Evolutionary conservation across 352 stramenopile species (phyloP).

Genomic region (Globisporangium spinosum): DNA sequence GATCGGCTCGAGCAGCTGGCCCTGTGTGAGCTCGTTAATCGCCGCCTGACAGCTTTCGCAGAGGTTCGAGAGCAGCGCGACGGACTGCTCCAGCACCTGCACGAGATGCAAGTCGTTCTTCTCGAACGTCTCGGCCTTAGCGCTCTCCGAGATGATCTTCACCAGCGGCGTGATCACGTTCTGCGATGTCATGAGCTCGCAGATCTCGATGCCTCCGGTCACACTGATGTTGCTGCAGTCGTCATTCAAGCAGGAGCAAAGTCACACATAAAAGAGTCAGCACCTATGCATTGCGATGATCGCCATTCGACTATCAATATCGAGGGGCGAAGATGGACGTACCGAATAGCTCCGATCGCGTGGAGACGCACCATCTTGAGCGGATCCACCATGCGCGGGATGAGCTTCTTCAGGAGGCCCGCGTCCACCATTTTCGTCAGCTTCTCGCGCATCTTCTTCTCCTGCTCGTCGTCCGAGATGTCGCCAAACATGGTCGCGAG

Average conservation of each 20-base stretch:
- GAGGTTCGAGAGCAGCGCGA: slow-evolving; percentile 75
- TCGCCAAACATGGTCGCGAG: slow-evolving; percentile 84
- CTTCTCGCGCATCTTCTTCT: slow-evolving; percentile 55
- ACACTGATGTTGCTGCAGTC: slow-evolving; percentile 76
- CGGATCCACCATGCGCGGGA: slow-evolving; percentile 80
- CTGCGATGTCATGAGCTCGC: slow-evolving; percentile 71
- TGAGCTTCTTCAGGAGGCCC: slow-evolving; percentile 77
- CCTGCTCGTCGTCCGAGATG: slow-evolving; percentile 48
- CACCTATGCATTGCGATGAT: neutral
- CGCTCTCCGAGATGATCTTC: slow-evolving; percentile 63
- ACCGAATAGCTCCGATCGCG: slow-evolving; percentile 69
- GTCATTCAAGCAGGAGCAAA: neutral
- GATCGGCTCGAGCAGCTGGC: slow-evolving; percentile 65
- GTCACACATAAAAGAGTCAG: neutral
- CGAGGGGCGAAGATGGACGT: neutral
- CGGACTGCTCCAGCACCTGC: slow-evolving; percentile 76
- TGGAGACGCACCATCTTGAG: slow-evolving; percentile 84
- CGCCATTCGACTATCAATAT: neutral
- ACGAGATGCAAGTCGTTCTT: slow-evolving; percentile 62
- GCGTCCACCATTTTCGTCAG: slow-evolving; percentile 74
- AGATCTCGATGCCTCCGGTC: slow-evolving; percentile 79
- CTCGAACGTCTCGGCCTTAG: slow-evolving; percentile 45
- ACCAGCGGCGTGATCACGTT: slow-evolving; percentile 77
- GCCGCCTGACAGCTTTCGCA: slow-evolving; percentile 79
- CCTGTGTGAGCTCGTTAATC: slow-evolving; percentile 79